phyloP scores from a whole-genome alignment of 257 asterid species.

The Plantago major region DNA sequence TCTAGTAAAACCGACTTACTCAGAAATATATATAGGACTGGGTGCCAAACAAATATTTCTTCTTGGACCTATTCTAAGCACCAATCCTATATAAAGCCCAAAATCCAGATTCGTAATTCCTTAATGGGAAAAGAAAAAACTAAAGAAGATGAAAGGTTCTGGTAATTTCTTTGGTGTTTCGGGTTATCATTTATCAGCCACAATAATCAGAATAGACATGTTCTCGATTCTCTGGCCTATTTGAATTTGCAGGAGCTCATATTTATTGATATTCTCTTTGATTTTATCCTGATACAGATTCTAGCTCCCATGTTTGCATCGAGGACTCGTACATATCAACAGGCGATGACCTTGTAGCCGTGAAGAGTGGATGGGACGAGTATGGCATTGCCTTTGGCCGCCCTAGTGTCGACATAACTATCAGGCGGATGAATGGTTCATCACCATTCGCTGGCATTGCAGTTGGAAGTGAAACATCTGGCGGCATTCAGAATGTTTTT shows the following conservation, averaged over 20 bases:
- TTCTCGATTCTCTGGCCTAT: neutral
- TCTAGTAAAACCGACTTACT: no score
- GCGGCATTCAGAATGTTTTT: conserved; percentile 59
- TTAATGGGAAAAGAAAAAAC: no score
- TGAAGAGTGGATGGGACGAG: conserved; percentile 67
- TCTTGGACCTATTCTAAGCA: no score
- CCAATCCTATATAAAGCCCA: no score
- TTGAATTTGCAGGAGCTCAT: neutral
- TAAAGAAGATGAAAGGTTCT: no score
- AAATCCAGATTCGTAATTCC: no score
- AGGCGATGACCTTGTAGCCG: conserved; percentile 52
- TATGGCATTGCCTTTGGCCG: conserved; percentile 51
- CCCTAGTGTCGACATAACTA: conserved; percentile 42
- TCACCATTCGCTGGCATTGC: conserved; percentile 85
- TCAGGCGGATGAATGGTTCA: conserved; percentile 68
- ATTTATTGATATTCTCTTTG: neutral
- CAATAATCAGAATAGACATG: neutral
- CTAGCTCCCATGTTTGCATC: conserved; percentile 61
- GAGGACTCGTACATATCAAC: conserved; percentile 59
- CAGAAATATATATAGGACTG: no score
- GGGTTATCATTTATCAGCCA: no score
- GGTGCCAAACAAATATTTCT: no score
- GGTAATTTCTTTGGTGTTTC: no score
- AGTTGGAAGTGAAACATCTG: conserved; percentile 88
- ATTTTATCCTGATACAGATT: conserved; percentile 45